Percentiles rank a stretch among this genome's conserved stretches.
Evolutionary conservation across 768 basidiomycete genomes (phyloP).

Genomic region (Peribolospora baueri): DNA sequence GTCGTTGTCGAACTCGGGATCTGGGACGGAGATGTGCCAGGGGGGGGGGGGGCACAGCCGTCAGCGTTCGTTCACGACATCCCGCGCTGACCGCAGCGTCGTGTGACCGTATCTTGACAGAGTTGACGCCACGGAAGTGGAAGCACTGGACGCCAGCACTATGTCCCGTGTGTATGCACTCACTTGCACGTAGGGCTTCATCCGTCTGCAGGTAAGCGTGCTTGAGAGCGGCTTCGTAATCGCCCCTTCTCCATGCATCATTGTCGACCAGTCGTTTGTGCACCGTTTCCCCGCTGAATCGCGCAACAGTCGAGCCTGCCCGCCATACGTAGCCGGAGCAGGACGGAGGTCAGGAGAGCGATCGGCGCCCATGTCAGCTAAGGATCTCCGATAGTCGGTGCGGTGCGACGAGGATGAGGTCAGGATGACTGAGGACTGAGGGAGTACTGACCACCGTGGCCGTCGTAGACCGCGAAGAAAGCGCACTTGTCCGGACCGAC

Average conservation of each 20-base stretch:
- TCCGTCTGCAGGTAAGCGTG: constrained; percentile 79
- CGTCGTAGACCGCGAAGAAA: constrained; percentile 95
- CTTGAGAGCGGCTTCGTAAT: constrained; percentile 59
- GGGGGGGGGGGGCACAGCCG: too few relatives aligned
- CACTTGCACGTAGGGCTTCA: constrained; percentile 70
- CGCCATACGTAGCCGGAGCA: neutral
- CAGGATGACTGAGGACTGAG: neutral
- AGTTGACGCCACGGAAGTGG: too few relatives aligned
- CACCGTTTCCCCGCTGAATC: constrained; percentile 60
- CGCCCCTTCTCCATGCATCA: constrained; percentile 40
- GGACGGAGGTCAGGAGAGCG: neutral
- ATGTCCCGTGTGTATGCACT: constrained; percentile 1
- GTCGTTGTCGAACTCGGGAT: constrained; percentile 65
- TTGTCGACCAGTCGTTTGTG: constrained; percentile 52
- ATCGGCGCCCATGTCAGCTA: neutral
- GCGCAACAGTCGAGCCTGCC: constrained; percentile 56
- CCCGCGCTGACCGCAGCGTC: too few relatives aligned
- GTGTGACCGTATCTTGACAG: too few relatives aligned
- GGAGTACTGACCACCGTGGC: constrained; percentile 59
- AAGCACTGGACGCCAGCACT: too few relatives aligned
- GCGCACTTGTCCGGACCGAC: constrained; percentile 16
- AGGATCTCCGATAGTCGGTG: neutral
- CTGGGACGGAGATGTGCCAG: constrained; percentile 22
- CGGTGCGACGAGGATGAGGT: neutral
- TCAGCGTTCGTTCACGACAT: neutral